Percentiles rank a stretch among this genome's conserved stretches.
phyloP scores from a whole-genome alignment of 2,329 filamentous ascomycete species.

The Penicillium sp. region DNA sequence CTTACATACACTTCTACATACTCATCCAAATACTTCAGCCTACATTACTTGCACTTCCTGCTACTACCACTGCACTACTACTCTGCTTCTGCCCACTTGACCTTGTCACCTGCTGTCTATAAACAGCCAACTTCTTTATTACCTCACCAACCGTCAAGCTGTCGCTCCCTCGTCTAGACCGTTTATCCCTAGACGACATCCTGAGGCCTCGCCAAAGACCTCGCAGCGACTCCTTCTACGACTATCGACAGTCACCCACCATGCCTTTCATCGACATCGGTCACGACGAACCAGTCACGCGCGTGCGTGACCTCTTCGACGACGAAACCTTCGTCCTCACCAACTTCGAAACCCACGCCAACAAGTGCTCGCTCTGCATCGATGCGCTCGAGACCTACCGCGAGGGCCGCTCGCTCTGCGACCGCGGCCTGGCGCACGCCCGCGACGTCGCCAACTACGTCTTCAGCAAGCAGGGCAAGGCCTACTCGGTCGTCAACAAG shows the following conservation, averaged over 20 bases:
- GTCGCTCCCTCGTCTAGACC: conserved; percentile 13
- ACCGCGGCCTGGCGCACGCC: conserved; percentile 30
- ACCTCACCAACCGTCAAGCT: conserved; percentile 11
- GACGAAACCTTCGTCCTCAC: conserved; percentile 35
- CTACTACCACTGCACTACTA: background rate
- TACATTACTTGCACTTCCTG: background rate
- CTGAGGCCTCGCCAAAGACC: conserved; percentile 5
- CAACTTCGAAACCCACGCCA: conserved; percentile 31
- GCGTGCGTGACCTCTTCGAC: conserved; percentile 18
- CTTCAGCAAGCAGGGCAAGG: conserved; percentile 31
- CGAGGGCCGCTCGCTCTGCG: conserved; percentile 29
- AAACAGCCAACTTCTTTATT: background rate
- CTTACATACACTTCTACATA: background rate
- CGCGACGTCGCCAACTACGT: conserved; percentile 33
- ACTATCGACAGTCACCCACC: conserved; percentile 14
- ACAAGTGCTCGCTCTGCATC: conserved; percentile 29
- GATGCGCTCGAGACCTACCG: conserved; percentile 26
- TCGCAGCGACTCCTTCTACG: conserved; percentile 12
- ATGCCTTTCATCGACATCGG: conserved; percentile 16
- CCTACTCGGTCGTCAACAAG: conserved; percentile 42
- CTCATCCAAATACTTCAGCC: background rate
- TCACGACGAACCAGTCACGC: conserved; percentile 8
- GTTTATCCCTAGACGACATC: conserved; percentile 8
- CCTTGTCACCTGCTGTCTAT: background rate
- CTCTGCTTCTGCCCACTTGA: background rate